A percentile compares a stretch with the other conserved stretches of the same genome.
phyloP scores from a whole-genome alignment of 345 rosid genomes.

The Eucalyptus dawsonii region DNA sequence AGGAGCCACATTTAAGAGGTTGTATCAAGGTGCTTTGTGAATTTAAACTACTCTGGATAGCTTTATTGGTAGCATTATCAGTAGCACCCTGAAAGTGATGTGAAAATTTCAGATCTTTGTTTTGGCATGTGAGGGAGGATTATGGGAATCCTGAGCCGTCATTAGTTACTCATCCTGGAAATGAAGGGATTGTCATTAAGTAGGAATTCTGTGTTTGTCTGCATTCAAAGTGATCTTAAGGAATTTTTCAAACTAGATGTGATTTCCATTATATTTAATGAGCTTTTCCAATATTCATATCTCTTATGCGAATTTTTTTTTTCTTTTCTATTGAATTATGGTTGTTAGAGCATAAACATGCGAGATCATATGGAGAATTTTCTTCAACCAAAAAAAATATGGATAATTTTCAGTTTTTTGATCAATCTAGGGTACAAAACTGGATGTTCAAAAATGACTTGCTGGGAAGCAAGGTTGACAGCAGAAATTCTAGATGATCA shows the following conservation, averaged over 20 bases:
- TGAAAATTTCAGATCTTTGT: not conserved
- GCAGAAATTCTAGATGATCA: not conserved
- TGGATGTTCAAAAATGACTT: not conserved
- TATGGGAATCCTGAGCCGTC: not conserved
- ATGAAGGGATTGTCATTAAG: not conserved
- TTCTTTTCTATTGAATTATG: not conserved
- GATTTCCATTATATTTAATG: not conserved
- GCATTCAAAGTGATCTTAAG: not conserved
- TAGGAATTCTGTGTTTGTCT: not conserved
- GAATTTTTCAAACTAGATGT: not conserved
- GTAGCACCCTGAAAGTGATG: not conserved
- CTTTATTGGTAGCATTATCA: not conserved
- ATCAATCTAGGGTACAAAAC: not conserved
- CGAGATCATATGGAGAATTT: not conserved
- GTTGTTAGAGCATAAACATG: not conserved
- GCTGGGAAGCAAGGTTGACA: not conserved
- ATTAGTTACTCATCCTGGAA: not conserved
- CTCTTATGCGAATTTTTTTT: not conserved
- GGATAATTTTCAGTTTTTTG: not conserved
- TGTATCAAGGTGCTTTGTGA: slow-evolving; percentile 34
- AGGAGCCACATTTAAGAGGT: slow-evolving; percentile 78
- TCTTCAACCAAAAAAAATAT: not conserved
- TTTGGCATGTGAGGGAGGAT: not conserved
- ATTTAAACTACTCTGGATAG: not conserved
- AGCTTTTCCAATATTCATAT: not conserved